These are phyloP conservation scores for Colletotrichum sojae DNA, from an alignment of 2,329 filamentous ascomycete species.

Conservation along the genomic window DNA sequence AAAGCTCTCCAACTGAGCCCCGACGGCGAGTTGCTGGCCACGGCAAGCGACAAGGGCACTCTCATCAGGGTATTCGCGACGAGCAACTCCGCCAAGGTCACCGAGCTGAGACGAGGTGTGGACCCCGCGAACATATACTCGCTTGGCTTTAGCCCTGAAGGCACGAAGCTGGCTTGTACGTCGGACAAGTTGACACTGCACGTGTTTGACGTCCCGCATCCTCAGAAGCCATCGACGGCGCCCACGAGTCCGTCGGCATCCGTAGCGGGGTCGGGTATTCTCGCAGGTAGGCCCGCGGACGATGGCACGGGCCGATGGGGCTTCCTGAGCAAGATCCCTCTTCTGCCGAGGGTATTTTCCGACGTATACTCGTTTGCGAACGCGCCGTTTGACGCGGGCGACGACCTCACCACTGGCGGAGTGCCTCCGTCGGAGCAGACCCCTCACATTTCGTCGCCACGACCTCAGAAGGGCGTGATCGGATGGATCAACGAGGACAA, in stretches of 20 bases:
- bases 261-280: slow-evolving; percentile 28
- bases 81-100: slow-evolving; percentile 82
- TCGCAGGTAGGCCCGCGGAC: slow-evolving; percentile 53
- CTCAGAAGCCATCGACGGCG: slow-evolving; percentile 54
- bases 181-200: slow-evolving; percentile 98
- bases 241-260: slow-evolving; percentile 44
- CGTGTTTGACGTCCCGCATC: slow-evolving; percentile 86
- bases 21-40: slow-evolving; percentile 87
- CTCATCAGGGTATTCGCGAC: slow-evolving; percentile 89
- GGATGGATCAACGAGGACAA: slow-evolving; percentile 86
- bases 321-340: slow-evolving; percentile 83
- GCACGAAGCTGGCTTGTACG: slow-evolving; percentile 86
- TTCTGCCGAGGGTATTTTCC: slow-evolving; percentile 89
- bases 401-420: slow-evolving; percentile 71
- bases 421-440: slow-evolving; percentile 60
- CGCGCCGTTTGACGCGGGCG: slow-evolving; percentile 85
- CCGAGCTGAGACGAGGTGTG: slow-evolving; percentile 89
- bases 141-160: slow-evolving; percentile 87
- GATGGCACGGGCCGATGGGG: slow-evolving; percentile 84
- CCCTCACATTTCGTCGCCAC: slow-evolving; percentile 61
- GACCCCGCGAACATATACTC: slow-evolving; percentile 91
- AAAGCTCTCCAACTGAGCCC: slow-evolving; percentile 84
- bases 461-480: slow-evolving; percentile 85
- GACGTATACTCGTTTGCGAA: slow-evolving; percentile 91
- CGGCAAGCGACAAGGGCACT: slow-evolving; percentile 92